Evolutionary conservation across 495 filamentous ascomycete species (phyloP), one percentile per base, ranked within the genome.

Genomic region (Umbilicaria muhlenbergii): DNA sequence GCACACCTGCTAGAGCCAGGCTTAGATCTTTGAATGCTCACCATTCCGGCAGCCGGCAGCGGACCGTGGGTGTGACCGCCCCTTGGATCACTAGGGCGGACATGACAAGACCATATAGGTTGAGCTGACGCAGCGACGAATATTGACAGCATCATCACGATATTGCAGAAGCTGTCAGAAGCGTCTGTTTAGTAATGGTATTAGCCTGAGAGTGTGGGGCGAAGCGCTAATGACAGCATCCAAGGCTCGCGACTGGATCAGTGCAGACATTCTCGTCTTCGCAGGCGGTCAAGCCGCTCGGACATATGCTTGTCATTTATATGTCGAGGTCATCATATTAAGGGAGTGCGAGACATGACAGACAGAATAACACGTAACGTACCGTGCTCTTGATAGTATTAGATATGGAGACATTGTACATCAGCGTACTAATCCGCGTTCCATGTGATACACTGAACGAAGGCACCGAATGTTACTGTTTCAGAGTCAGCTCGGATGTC

Each of bases 271-370:
- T 58, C 63, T 73, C 70, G 61, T 74, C 70, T 65, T 64, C 34
- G 61, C 58, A 55, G 55, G 57, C 56, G 53, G 37, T 48, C 24
- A 56, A 51, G 57, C 64, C 54, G 55, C 69, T 74, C 59, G 66
- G 70, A 74, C 70, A 74, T 74, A 74, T 74, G 70, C 70, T 74
- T 74, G 70, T 72, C 70, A 65, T 71, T 63, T 50, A 42, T 59
- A 40, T 51, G 61, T 63, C 70, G 63, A 58, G 57, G 53, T 73
- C 69, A 72, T 73, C 70, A 73, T 62, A 40, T 46, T 43, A 51
- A 38, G 40, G 39, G 14, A 18, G 19, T 24, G 11, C 28, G 28
- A 21, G 38, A 16, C 21, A 17, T 28, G 18, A 42, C n/a, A 44
- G 32, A 39, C 17, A 37, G 6, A 32, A 43, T 24, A 32, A 43